Evolutionary conservation across 2,329 filamentous ascomycete genomes (phyloP), one percentile per base, ranked within the genome.

Genomic region (Fusarium coicis): DNA sequence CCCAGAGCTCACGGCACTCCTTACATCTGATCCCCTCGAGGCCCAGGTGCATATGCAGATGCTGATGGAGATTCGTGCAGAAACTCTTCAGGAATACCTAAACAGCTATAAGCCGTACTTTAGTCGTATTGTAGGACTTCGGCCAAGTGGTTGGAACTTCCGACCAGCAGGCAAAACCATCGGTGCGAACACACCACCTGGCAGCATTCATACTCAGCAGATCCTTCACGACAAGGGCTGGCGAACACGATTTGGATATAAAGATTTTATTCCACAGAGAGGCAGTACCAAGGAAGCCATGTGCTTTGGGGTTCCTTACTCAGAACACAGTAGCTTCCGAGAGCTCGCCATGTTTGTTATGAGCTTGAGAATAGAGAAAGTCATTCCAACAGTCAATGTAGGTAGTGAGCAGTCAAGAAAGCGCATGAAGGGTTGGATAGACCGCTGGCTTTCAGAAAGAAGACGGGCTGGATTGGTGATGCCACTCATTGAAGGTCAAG

Each of bases 1-100:
- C 79, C 87, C 92, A 0, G 95, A 97, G 78, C 88, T 99, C 9
- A 86, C 91, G 32, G 87, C 89, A 1, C 88, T 94, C 8, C 88
- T 99, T 77, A 99, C 96, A 0, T 87, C 87, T 12, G 86, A 98
- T 79, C 95, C 96, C 0, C 84, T 88, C 28, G 93, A 94, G 76
- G 96, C 96, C 1, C 96, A 98, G 81, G 95, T 99, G 0, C 96
- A 99, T 83, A 98, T 99, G 95, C 97, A 97, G 76, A 95, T 93
- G 77, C 87, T 99, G 15, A 96, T 96, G 87, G 96, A 98, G 81
- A 95, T 99, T 74, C 92, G 95, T 32, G 91, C 95, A 39, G 95
- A 98, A 74, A 97, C 96, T 0, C 87, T 99, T 2, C 91, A 94
- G 73, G 95, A 97, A 68, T 99, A 99, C 78, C 88, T 98, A 10